A percentile compares a stretch with the other conserved stretches of the same genome.
These are phyloP conservation scores for Mortierella sp. DNA, from an alignment of 371 early-diverging fungal genomes.

Conservation along the genomic window DNA sequence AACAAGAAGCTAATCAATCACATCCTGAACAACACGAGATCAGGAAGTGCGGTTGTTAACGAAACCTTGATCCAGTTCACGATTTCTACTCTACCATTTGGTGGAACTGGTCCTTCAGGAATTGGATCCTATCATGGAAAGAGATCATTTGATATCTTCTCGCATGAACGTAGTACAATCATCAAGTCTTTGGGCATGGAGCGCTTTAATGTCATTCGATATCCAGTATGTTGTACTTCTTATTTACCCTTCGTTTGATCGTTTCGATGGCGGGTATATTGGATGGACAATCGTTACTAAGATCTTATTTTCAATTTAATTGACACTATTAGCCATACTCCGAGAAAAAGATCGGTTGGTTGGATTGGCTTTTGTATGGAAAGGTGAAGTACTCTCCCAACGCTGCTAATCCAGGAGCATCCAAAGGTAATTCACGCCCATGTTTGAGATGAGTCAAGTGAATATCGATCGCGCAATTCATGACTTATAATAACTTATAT, in stretches of 20 bases:
- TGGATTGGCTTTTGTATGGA: constrained; percentile 31
- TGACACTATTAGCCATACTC: constrained; percentile 29
- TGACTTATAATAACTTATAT: too few species aligned
- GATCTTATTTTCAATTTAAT: background rate
- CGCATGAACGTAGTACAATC: constrained; percentile 73
- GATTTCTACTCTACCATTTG: constrained; percentile 82
- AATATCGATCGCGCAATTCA: too few species aligned
- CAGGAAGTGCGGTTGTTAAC: constrained; percentile 86
- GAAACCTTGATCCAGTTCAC: constrained; percentile 79
- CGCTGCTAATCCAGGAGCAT: constrained; percentile 34
- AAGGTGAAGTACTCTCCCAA: constrained; percentile 32
- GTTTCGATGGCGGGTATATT: background rate
- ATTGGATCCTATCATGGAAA: constrained; percentile 89
- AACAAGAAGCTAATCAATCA: constrained; percentile 40
- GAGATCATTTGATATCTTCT: constrained; percentile 79
- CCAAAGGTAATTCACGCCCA: constrained; percentile 42
- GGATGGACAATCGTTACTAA: background rate
- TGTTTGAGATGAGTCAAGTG: background rate
- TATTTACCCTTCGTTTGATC: background rate
- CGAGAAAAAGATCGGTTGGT: constrained; percentile 40
- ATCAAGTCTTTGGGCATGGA: constrained; percentile 36
- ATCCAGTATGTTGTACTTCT: constrained; percentile 27
- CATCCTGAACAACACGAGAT: constrained; percentile 67
- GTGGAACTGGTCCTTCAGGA: constrained; percentile 94
- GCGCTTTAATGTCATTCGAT: constrained; percentile 22